A percentile compares a stretch with the other conserved stretches of the same genome.
Conservation (phyloP, 495 filamentous ascomycete species). For the Coniosporium apollinis region DNA sequence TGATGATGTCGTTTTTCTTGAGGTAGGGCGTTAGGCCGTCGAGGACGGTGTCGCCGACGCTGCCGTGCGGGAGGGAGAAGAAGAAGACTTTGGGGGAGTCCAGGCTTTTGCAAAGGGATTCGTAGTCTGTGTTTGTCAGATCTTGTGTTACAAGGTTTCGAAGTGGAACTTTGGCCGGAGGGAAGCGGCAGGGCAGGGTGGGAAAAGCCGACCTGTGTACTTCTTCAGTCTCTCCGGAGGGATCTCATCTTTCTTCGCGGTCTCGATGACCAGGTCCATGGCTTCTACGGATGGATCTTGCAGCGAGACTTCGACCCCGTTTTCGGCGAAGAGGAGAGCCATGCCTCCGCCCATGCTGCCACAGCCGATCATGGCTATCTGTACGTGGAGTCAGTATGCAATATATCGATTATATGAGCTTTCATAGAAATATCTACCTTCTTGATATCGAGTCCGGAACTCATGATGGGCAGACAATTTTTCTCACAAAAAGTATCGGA, state of each 20-base stretch:
- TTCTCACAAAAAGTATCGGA: too few relatives aligned
- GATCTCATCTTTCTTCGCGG: conserved; percentile 21
- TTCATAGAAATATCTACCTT: background rate
- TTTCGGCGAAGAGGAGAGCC: conserved; percentile 46
- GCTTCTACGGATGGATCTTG: conserved; percentile 37
- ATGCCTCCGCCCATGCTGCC: conserved; percentile 53
- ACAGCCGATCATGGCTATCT: conserved; percentile 45
- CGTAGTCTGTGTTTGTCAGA: conserved; percentile 5
- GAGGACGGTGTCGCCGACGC: conserved; percentile 48
- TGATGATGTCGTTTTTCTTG: conserved; percentile 46
- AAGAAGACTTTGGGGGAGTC: conserved; percentile 31
- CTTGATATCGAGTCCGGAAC: background rate
- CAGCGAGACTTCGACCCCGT: conserved; percentile 42
- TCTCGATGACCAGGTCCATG: conserved; percentile 27
- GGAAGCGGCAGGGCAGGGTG: too few relatives aligned
- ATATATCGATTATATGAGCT: background rate
- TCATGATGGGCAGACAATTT: too few relatives aligned
- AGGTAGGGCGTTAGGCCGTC: conserved; percentile 38
- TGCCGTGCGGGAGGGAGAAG: conserved; percentile 55
- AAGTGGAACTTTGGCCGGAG: too few relatives aligned
- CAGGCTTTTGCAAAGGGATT: conserved; percentile 9
- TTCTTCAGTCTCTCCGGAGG: conserved; percentile 21
- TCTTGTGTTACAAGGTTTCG: conserved; percentile 19
- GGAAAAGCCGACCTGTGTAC: conserved; percentile 9
- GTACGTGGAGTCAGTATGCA: background rate